phyloP scores from a whole-genome alignment of 208 protist genomes.

The Trypanosoma mega region DNA sequence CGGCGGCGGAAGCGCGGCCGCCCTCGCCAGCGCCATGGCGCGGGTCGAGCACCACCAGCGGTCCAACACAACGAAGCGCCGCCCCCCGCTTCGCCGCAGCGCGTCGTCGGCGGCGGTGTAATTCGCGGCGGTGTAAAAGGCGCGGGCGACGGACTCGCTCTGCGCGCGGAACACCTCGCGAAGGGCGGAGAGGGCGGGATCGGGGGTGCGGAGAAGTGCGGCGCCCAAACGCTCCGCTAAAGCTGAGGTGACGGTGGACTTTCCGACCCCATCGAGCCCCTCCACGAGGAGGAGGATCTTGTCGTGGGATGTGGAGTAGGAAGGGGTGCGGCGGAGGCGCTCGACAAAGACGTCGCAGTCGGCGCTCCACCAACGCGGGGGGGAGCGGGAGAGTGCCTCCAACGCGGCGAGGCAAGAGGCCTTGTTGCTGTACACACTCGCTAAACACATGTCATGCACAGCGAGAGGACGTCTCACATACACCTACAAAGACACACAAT shows the following conservation, averaged over 20 bases:
- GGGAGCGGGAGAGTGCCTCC: slow-evolving; percentile 25
- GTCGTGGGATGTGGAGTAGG: too few relatives aligned
- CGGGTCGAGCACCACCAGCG: slow-evolving; percentile 81
- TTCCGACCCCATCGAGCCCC: slow-evolving; percentile 75
- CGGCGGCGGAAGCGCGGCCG: slow-evolving; percentile 31
- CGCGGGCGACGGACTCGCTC: slow-evolving; percentile 40
- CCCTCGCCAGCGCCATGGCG: slow-evolving; percentile 64
- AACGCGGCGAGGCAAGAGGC: slow-evolving; percentile 42
- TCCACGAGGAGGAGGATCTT: slow-evolving; percentile 56
- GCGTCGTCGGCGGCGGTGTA: slow-evolving; percentile 59
- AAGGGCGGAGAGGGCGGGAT: slow-evolving; percentile 36
- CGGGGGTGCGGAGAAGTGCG: slow-evolving; percentile 44
- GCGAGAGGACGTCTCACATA: too few relatives aligned
- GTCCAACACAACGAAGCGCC: slow-evolving; percentile 52
- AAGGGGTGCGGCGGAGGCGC: too few relatives aligned
- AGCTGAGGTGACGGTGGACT: slow-evolving; percentile 42
- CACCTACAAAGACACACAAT: too few relatives aligned
- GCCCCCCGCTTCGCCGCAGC: not conserved
- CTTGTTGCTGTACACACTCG: slow-evolving; percentile 47
- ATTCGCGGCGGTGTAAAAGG: slow-evolving; percentile 75
- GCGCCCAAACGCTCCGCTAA: slow-evolving; percentile 39
- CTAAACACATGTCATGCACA: slow-evolving; percentile 7
- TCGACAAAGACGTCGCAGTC: slow-evolving; percentile 41
- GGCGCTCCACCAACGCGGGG: slow-evolving; percentile 55
- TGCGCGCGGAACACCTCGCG: slow-evolving; percentile 41